Base-by-base conservation (phyloP, 2,329 filamentous ascomycete species). In the Fusarium sp. region DNA sequence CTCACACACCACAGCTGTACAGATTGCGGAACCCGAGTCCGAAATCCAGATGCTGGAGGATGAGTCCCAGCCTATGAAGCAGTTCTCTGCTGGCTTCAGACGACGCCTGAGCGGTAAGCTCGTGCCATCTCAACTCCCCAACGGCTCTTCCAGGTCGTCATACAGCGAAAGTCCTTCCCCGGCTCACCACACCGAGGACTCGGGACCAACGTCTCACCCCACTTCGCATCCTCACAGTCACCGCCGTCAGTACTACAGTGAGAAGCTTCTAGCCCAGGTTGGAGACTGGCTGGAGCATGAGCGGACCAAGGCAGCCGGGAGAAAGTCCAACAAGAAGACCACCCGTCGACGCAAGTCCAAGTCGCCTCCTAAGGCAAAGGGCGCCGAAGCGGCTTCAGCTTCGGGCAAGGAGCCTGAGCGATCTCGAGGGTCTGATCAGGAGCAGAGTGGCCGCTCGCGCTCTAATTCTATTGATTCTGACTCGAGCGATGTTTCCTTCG, bases 201-300 rank as follows among this genome's bases (percentile, higher is more conserved):
- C 75, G 7, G 27, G 69, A 10, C 68, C 73, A n/a, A 65, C 71
- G 9, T 65, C 77, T 33, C 76, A 70, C 30, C 68, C 66, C 14
- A 62, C 71, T 27, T 63, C 77, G 22, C 77, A 70, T 10, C 80
- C 81, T 11, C 78, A 81, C 12, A 73, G 78, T 15, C 79, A 82
- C 66, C 80, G 79, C 20, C 81, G 81, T 33, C 81, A 82, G 63
- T 84, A 86, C 65, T 82, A 85, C 59, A 86, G 86, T 62, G 86
- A 91, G 75, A 89, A 87, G 72, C 82, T 97, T 9, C 84, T 97
- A 32, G 87, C 91, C 22, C 94, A 97, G 79, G 91, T 98, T 15
- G 88, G 90, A 30, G 91, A 94, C 74, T 98, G 96, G 96, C 85
- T 98, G 43, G 91, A 95, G 76, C 90, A 92, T 59, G 95, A 98